Evolutionary conservation across 305 asterid genomes (phyloP), one percentile per base, ranked within the genome.

Genomic region (Fraxinus nigra): DNA sequence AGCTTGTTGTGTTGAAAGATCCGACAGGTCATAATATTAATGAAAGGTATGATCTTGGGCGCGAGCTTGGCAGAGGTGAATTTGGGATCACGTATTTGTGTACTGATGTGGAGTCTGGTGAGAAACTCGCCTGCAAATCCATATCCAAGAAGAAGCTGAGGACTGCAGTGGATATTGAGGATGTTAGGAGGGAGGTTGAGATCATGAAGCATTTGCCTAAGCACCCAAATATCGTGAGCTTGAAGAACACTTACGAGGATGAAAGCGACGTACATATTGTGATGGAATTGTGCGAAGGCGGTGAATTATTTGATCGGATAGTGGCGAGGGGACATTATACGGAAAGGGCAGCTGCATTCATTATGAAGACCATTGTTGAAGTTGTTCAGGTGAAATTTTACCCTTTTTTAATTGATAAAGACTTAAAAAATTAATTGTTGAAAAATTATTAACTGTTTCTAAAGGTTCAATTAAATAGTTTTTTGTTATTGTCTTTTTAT

Each of bases 301-400:
- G 96, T n/a, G 97, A 92, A 79, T 84, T 93, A 86, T 93, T 93
- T 38, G 97, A 93, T 63, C 87, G 98, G 51, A 93, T 93, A 72
- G 98, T 93, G 65, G 97, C 98, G 1, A 84, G 95, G 78, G 98
- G 98, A 8, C 97, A 93, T 85, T 93, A 93, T 72, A 93, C 95
- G 0, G 98, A 93, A 84, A 88, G 93, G 80, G 97, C 95, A 59
- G 95, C 98, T n/a, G 95, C 98, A 0, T 73, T 63, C 74, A 89
- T 92, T 72, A 86, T 90, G 95, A 90, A 81, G 89, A 93, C 97
- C 72, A 90, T 93, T 82, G 90, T 92, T 30, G 94, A 93, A 92
- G 92, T 93, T 85, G 91, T 93, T 26, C 98, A 92, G 94, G 97
- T 94, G 84, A 67, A 34, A 72, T 78, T 86, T 79, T 65, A 70